Evolutionary conservation across 495 filamentous ascomycete genomes (phyloP).

Genomic region (Parathielavia appendiculata): DNA sequence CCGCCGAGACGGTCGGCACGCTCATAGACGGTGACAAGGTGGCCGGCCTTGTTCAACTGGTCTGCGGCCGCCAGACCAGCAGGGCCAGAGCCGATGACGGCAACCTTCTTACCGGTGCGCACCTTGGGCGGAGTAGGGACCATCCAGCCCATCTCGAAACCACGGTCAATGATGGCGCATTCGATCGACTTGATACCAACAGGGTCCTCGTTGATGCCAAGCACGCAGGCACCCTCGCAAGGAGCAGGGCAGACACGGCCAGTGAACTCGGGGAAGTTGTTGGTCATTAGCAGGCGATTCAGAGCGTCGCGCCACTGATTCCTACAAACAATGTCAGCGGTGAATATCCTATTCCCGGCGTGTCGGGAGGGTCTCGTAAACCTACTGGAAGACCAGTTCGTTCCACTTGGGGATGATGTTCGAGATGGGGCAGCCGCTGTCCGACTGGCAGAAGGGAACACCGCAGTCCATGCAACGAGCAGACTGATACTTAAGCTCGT

Average conservation of each 20-base stretch:
- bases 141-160: conserved; percentile 99
- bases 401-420: conserved; percentile 99
- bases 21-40: conserved; percentile 91
- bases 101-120: conserved; percentile 86
- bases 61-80: conserved; percentile 89
- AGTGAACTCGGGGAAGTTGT: conserved; percentile 99
- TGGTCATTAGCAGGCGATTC: conserved; percentile 94
- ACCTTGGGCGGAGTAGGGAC: conserved; percentile 71
- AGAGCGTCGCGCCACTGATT: conserved; percentile 92
- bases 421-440: conserved; percentile 94
- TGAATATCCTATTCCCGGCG: neutral
- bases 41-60: conserved; percentile 91
- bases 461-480: conserved; percentile 99
- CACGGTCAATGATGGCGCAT: conserved; percentile 98
- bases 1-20: conserved; percentile 89
- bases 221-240: conserved; percentile 94
- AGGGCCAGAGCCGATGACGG: conserved; percentile 92
- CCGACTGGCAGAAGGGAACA: conserved; percentile 98
- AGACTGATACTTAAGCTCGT: conserved; percentile 97
- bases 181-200: conserved; percentile 99
- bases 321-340: neutral
- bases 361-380: conserved; percentile 23
- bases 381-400: conserved; percentile 83
- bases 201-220: conserved; percentile 98
- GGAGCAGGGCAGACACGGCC: conserved; percentile 97